phyloP scores from a whole-genome alignment of 345 rosid genomes.

The Salix arbutifolia region DNA sequence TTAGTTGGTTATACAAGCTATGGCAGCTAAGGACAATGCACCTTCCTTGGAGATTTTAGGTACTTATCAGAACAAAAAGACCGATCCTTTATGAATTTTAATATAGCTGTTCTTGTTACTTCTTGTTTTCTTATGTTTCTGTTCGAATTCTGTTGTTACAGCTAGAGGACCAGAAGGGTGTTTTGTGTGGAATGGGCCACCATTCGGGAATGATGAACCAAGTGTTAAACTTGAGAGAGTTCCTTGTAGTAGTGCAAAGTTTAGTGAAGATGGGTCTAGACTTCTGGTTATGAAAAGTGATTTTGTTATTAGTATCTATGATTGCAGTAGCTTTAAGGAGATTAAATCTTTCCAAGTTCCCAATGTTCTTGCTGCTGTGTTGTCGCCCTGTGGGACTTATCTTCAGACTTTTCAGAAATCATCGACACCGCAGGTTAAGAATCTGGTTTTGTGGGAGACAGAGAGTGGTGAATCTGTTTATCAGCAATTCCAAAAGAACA shows the following conservation, averaged over 20 bases:
- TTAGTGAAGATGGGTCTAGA: conserved; percentile 73
- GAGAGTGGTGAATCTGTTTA: conserved; percentile 66
- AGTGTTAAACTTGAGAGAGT: conserved; percentile 51
- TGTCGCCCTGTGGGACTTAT: conserved; percentile 78
- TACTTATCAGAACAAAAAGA: conserved; percentile 8
- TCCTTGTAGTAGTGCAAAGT: conserved; percentile 54
- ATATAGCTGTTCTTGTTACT: background rate
- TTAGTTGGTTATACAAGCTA: background rate
- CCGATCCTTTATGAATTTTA: background rate
- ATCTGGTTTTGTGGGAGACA: conserved; percentile 60
- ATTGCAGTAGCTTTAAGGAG: conserved; percentile 52
- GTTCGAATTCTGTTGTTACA: conserved; percentile 7
- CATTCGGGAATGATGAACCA: conserved; percentile 60
- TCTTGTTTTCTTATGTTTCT: background rate
- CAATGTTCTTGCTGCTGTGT: conserved; percentile 49
- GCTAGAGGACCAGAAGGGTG: conserved; percentile 80
- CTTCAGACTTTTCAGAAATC: conserved; percentile 88
- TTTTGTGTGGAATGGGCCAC: conserved; percentile 82
- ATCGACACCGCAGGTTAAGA: conserved; percentile 71
- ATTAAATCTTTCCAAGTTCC: conserved; percentile 55
- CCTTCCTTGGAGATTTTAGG: conserved; percentile 77
- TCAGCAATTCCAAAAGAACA: conserved; percentile 66
- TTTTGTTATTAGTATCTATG: conserved; percentile 52
- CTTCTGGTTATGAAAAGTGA: conserved; percentile 61
- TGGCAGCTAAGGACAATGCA: conserved; percentile 39